Conservation (phyloP, 1,284 basidiomycete genomes). For the Naganishia sp. region DNA sequence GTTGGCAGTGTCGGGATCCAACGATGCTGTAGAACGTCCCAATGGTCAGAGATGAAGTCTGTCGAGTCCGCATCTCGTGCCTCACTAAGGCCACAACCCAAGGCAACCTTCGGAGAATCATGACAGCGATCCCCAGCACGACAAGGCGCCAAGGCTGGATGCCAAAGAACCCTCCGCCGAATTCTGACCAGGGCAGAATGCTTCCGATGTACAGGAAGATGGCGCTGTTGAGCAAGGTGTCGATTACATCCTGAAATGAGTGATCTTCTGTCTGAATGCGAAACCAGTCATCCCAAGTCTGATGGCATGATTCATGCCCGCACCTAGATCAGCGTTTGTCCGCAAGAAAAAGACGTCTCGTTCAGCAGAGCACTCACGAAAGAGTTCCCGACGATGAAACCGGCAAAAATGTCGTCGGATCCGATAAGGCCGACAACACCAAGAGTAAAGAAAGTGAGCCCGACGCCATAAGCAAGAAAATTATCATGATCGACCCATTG, state of each 20-base stretch:
- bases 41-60: neutral
- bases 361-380: slow-evolving; percentile 33
- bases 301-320: too few species aligned
- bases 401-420: slow-evolving; percentile 78
- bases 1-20: slow-evolving; percentile 47
- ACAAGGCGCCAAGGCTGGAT: slow-evolving; percentile 79
- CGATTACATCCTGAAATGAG: slow-evolving; percentile 61
- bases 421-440: slow-evolving; percentile 82
- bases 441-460: slow-evolving; percentile 64
- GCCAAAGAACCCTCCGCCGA: slow-evolving; percentile 50
- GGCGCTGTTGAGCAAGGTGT: slow-evolving; percentile 57
- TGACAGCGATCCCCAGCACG: slow-evolving; percentile 73
- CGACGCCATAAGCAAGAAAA: slow-evolving; percentile 51
- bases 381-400: slow-evolving; percentile 50
- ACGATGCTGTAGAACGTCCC: slow-evolving; percentile 36
- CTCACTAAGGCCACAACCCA: slow-evolving; percentile 66
- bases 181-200: slow-evolving; percentile 73
- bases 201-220: slow-evolving; percentile 85
- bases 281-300: slow-evolving; percentile 54
- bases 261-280: slow-evolving; percentile 58
- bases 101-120: slow-evolving; percentile 76
- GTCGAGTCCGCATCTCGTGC: slow-evolving; percentile 42
- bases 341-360: neutral
- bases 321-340: neutral
- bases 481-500: slow-evolving; percentile 53